Conservation (phyloP, 345 rosid species). For the Pugionium dolabratum region DNA sequence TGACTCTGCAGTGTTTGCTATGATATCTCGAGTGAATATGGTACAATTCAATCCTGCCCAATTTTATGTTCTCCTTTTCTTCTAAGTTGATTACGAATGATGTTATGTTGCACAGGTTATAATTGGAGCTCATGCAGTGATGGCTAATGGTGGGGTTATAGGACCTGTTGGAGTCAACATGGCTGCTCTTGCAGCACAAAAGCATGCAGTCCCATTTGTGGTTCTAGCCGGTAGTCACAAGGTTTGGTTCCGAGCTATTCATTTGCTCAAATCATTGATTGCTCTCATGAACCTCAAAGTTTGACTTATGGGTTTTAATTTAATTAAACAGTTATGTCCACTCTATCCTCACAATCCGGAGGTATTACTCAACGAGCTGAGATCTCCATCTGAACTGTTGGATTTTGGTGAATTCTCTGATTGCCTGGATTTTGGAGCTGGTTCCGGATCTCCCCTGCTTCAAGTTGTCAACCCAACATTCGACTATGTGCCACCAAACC, state of each 20-base stretch:
- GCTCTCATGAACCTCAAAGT: background rate
- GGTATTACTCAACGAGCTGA: slow-evolving; percentile 86
- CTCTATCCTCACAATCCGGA: slow-evolving; percentile 97
- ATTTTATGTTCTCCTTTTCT: slow-evolving; percentile 5
- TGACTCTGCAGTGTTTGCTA: slow-evolving; percentile 98
- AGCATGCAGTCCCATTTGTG: slow-evolving; percentile 97
- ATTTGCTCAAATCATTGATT: slow-evolving; percentile 4
- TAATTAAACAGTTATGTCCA: slow-evolving; percentile 76
- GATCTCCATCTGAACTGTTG: slow-evolving; percentile 92
- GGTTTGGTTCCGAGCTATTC: slow-evolving; percentile 46
- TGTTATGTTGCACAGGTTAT: slow-evolving; percentile 62
- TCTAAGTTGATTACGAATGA: slow-evolving; percentile 26
- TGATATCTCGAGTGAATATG: slow-evolving; percentile 97
- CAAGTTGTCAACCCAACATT: slow-evolving; percentile 95
- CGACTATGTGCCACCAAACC: slow-evolving; percentile 95
- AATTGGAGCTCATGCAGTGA: slow-evolving; percentile 97
- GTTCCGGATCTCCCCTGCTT: slow-evolving; percentile 72
- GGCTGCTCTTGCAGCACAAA: slow-evolving; percentile 97
- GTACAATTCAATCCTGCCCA: slow-evolving; percentile 40
- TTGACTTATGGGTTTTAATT: slow-evolving; percentile 33
- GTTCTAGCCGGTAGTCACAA: slow-evolving; percentile 99
- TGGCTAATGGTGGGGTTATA: slow-evolving; percentile 98
- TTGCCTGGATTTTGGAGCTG: slow-evolving; percentile 79
- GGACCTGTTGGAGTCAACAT: slow-evolving; percentile 98
- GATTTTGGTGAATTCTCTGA: slow-evolving; percentile 99